Evolutionary conservation across 345 rosid species (phyloP).

Genomic region (Isatis tinctoria): DNA sequence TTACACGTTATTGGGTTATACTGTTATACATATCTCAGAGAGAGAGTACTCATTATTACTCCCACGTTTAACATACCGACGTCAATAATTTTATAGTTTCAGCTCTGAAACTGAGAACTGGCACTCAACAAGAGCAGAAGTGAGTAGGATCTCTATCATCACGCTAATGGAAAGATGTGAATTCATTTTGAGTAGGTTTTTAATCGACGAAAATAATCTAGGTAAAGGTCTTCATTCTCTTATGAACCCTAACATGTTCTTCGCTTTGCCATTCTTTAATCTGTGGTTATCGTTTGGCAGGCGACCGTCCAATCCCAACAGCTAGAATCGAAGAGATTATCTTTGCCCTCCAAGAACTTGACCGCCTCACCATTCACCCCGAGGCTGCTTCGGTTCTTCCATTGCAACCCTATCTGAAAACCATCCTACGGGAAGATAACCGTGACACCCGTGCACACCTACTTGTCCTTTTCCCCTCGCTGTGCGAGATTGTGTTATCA

Average conservation of each 20-base stretch:
- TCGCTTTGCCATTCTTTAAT: not conserved
- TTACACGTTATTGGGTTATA: not conserved
- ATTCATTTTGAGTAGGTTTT: conserved; percentile 63
- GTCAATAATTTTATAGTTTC: conserved; percentile 37
- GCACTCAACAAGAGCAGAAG: conserved; percentile 64
- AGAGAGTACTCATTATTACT: not conserved
- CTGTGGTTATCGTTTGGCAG: conserved; percentile 36
- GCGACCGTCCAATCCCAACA: conserved; percentile 60
- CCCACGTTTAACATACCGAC: conserved; percentile 9
- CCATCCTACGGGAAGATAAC: conserved; percentile 38
- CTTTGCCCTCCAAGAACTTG: conserved; percentile 62
- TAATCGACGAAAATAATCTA: conserved; percentile 61
- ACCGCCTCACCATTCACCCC: conserved; percentile 50
- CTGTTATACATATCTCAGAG: not conserved
- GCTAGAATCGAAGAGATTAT: conserved; percentile 81
- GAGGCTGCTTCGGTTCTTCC: conserved; percentile 73
- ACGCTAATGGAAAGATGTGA: conserved; percentile 71
- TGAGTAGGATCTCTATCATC: conserved; percentile 65
- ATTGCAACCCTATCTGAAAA: conserved; percentile 49
- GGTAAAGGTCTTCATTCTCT: conserved; percentile 41
- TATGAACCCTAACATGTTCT: not conserved
- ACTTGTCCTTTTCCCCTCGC: conserved; percentile 73
- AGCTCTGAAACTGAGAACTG: conserved; percentile 45
- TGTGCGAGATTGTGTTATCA: conserved; percentile 84
- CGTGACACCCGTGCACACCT: conserved; percentile 54